Evolutionary conservation across 2,329 filamentous ascomycete species (phyloP), one percentile per base, ranked within the genome.

Genomic region (Cytospora leucostoma): DNA sequence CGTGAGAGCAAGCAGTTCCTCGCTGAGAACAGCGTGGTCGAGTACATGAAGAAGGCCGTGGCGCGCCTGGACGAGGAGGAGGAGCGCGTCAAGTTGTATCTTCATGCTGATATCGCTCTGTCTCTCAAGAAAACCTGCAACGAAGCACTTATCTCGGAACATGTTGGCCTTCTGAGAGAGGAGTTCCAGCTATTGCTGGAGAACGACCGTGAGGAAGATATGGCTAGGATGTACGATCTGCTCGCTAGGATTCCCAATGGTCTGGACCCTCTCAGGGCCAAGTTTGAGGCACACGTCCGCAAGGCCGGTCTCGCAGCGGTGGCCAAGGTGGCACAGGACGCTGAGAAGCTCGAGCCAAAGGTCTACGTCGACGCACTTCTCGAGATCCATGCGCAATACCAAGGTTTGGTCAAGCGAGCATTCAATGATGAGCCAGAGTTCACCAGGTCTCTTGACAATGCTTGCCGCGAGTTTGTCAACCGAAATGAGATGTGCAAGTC

Each of bases 11-110:
- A 92, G 71, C 90, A 93, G 67, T 99, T 99, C 73, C 87, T 99
- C 38, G 91, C 93, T 12, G 94, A 98, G 76, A 99, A 99, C 75
- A 96, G 91, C 67, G 93, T 99, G 4, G 93, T 99, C 38, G 95
- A 99, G 74, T 99, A 98, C 78, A 98, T 99, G 95, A 98, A 98
- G 82, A 99, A 99, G 84, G 96, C 95, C 0, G 94, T 98, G 78
- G 79, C 87, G 50, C 88, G 95, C 37, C 79, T 99, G 65, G 87
- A 92, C 8, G 95, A 99, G 76, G 95, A 99, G 76, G 95, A 96
- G 78, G 92, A 94, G 73, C 91, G 95, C 33, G 95, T 99, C 11
- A 88, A 88, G 68, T 87, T 98, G 73, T 99, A 96, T 73, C 83
- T 99, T 53, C 92, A 98, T 71, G 86, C 88, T 40, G 95, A 99